Evolutionary conservation across 192 early-diverging fungal genomes (phyloP), one percentile per base, ranked within the genome.

Genomic region (Coemansia brasiliensis): DNA sequence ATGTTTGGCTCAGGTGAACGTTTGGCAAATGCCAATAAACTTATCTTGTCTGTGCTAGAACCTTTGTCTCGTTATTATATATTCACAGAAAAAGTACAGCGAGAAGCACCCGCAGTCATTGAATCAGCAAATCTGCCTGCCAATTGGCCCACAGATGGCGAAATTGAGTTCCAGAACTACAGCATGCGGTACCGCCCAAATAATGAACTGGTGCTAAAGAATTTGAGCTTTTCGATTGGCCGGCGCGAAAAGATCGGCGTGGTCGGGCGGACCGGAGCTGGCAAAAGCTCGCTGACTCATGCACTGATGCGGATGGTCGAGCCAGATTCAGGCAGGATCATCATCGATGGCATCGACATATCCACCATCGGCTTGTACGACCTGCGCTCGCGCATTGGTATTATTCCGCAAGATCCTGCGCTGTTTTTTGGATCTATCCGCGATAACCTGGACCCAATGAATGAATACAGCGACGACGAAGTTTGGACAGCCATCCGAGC

Each of bases 241-340:
- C 66, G 73, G 0, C 83, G 79, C 4, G 87, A 88, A 24, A 90
- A 87, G 55, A 78, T 92, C 57, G 93, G 89, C 17, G 83, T 95
- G 7, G 91, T 95, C 17, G 94, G 94, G 16, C 81, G 94, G 3
- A 92, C 91, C 1, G 92, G 92, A 7, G 88, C 89, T 3, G 88
- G 88, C 4, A 91, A 89, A 49, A 70, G 63, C 26, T 83, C 82
- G 29, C 65, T 90, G 55, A 70, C 90, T 8, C 61, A 70, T 1
- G 71, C 86, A 0, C 57, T 91, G 9, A 85, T 91, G 62, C 83
- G 92, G 8, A 52, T 91, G 26, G 83, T 85, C 39, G 86, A 90
- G 61, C 76, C 86, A 0, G 59, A 71, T 18, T 8, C 59, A 38
- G 67, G 79, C 1, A 72, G 61, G 5, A 80, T 93, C 15, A 2